phyloP scores from a whole-genome alignment of 139 green algal species.

The Tetradesmus obliquus region DNA sequence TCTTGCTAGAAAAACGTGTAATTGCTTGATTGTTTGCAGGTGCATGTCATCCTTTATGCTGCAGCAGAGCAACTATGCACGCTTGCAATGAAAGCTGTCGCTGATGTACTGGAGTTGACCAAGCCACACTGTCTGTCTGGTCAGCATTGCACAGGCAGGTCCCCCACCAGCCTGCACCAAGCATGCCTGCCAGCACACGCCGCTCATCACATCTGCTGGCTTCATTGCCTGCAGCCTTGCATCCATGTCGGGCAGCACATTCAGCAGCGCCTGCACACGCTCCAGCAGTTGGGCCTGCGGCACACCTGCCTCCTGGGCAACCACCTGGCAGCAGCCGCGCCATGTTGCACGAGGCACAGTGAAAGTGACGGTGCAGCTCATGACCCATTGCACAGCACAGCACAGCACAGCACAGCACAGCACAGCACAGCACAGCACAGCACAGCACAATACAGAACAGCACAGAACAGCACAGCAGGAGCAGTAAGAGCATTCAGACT shows the following conservation, averaged over 20 bases:
- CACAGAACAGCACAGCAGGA: not conserved
- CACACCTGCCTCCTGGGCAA: not conserved
- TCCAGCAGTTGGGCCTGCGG: not conserved
- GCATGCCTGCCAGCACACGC: not conserved
- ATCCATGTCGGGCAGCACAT: conserved; percentile 40
- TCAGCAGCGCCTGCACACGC: conserved; percentile 14
- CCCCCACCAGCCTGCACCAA: too few relatives aligned
- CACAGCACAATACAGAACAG: not conserved
- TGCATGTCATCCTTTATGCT: too few relatives aligned
- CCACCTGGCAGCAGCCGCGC: not conserved
- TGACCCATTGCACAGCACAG: too few relatives aligned
- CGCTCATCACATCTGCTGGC: conserved; percentile 33
- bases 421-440: not conserved
- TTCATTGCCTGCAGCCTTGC: conserved; percentile 1
- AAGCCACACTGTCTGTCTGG: too few relatives aligned
- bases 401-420: too few relatives aligned
- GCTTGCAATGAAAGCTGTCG: too few relatives aligned
- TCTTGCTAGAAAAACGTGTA: too few relatives aligned
- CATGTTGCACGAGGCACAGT: not conserved
- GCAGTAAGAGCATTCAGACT: not conserved
- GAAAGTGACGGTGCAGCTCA: too few relatives aligned
- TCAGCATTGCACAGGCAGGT: too few relatives aligned
- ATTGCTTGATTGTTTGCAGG: too few relatives aligned
- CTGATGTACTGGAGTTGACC: too few relatives aligned
- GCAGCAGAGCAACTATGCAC: too few relatives aligned